A percentile compares a stretch with the other conserved stretches of the same genome.
phyloP scores from a whole-genome alignment of 768 basidiomycete species.

The Mycena olivaceomarginata region DNA sequence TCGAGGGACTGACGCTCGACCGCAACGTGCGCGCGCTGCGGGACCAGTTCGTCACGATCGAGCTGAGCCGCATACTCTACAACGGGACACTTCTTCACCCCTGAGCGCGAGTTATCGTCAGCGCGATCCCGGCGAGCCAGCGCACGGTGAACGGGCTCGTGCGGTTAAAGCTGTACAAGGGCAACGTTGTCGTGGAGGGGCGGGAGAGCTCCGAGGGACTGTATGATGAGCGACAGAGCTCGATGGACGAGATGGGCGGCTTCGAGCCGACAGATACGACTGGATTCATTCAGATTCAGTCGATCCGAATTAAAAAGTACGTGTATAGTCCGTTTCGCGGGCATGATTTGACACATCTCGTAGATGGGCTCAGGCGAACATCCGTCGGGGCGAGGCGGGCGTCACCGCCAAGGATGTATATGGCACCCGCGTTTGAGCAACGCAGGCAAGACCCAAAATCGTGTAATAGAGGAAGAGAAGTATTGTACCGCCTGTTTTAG shows the following conservation, averaged over 20 bases:
- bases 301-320: constrained; percentile 98
- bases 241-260: constrained; percentile 99
- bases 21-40: constrained; percentile 96
- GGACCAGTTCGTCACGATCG: constrained; percentile 96
- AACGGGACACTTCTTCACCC: constrained; percentile 99
- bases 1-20: constrained; percentile 98
- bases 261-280: constrained; percentile 97
- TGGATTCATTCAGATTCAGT: constrained; percentile 98
- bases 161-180: constrained; percentile 94
- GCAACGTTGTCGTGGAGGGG: constrained; percentile 96
- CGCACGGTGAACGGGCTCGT: constrained; percentile 97
- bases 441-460: too few relatives aligned
- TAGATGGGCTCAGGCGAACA: constrained; percentile 93
- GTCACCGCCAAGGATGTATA: constrained; percentile 89
- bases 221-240: constrained; percentile 96
- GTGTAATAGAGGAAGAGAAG: background rate
- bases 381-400: constrained; percentile 89
- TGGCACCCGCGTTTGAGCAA: constrained; percentile 70
- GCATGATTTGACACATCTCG: constrained; percentile 24
- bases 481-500: background rate
- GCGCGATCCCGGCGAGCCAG: constrained; percentile 95
- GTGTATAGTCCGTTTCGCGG: constrained; percentile 48
- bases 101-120: constrained; percentile 95
- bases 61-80: constrained; percentile 94
- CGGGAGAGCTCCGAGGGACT: constrained; percentile 93